Conservation (phyloP, 495 filamentous ascomycete genomes). For the Haplographium delicatum region DNA sequence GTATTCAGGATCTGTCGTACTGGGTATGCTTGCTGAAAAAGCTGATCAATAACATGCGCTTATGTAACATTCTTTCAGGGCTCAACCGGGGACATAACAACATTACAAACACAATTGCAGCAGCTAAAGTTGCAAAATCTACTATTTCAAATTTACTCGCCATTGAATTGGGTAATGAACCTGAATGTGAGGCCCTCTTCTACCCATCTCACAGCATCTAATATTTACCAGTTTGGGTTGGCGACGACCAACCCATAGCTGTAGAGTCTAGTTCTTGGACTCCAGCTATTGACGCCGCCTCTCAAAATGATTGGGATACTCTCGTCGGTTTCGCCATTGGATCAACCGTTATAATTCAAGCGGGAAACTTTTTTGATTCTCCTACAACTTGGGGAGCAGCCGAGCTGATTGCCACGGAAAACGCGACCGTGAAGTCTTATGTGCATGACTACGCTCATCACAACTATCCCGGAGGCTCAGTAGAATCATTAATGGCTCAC, state of each 20-base stretch:
- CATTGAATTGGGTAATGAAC: constrained; percentile 58
- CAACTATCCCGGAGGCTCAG: constrained; percentile 52
- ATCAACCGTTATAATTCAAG: constrained; percentile 43
- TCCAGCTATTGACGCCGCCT: constrained; percentile 45
- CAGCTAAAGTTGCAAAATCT: constrained; percentile 41
- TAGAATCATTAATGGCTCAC: constrained; percentile 49
- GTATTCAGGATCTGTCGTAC: constrained; percentile 48
- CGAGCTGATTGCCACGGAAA: constrained; percentile 41
- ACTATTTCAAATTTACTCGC: constrained; percentile 47
- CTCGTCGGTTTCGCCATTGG: constrained; percentile 44
- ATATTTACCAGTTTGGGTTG: constrained; percentile 31
- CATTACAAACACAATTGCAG: constrained; percentile 49
- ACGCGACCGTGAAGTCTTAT: constrained; percentile 42
- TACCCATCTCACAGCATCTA: too few species aligned
- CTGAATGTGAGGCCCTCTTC: constrained; percentile 52
- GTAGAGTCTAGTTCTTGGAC: constrained; percentile 42
- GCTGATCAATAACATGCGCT: background rate
- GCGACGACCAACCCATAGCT: constrained; percentile 48
- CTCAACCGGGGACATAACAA: constrained; percentile 53
- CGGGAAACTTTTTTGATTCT: constrained; percentile 50
- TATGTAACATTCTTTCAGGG: constrained; percentile 30
- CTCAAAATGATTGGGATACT: constrained; percentile 50
- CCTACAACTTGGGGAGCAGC: constrained; percentile 47
- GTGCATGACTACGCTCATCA: constrained; percentile 53
- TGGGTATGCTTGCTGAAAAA: constrained; percentile 19